Base-by-base conservation (phyloP, 2,329 filamentous ascomycete species). In the Xylaria sp. region DNA sequence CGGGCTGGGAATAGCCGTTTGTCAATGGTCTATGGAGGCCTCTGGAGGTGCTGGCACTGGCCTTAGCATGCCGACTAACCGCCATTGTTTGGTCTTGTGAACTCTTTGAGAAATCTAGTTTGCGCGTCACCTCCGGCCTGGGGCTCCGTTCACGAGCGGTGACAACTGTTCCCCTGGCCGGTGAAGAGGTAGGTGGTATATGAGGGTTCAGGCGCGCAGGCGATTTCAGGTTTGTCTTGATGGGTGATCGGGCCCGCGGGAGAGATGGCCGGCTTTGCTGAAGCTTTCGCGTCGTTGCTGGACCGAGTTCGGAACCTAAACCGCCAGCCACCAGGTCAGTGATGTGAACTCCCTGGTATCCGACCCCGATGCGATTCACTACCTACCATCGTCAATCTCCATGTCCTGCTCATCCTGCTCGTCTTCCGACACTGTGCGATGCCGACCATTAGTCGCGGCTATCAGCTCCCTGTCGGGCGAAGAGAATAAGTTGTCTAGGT, bases 401-500 rank as follows among this genome's bases (percentile, higher is more conserved):
- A 87, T 87, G 47, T 85, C 84, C 71, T 84, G 76, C 71, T 85
- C 49, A n/a, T 82, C 75, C 27, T 54, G 57, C 15, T 68, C 66
- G 38, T 62, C 58, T 13, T 77, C 73, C 1, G 71, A 72, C 3
- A 64, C 61, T 27, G 38, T 55, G 57, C 70, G 49, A 54, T 72
- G 66, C 6, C 45, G 50, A 33, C 73, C 69, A 68, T 74, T 68
- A 51, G 73, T 54, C 42, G 55, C 60, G 3, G 20, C 39, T 33
- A 49, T 49, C 45, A 69, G 64, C 13, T 73, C 80, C 74, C 90
- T 92, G 71, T 88, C 87, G 15, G 94, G 94, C 22, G 94, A 97
- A 9, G 94, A 97, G 79, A 97, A 97, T 71, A 98, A 88, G 72
- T 89, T 88, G 39, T 95, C 92, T 65, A 97, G 86, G 39, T 92